Percentiles rank a stretch among this genome's conserved stretches.
Conservation (phyloP, 2,329 filamentous ascomycete genomes). For the Phialophora macrospora region DNA sequence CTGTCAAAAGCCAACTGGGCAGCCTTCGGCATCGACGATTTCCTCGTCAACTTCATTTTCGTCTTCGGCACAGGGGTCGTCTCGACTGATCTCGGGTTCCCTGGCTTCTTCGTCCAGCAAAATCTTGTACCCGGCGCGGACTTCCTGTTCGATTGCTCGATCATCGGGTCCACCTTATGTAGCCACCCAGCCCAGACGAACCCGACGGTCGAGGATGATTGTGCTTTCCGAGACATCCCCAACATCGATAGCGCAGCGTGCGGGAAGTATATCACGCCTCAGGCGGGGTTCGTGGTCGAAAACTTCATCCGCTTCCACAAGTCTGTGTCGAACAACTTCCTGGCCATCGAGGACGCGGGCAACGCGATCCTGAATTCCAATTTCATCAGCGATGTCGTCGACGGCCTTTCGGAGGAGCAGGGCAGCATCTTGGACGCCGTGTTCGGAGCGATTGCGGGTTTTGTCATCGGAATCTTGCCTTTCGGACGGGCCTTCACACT, state of each 20-base stretch:
- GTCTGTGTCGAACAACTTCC: slow-evolving; percentile 11
- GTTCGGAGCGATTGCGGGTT: slow-evolving; percentile 1
- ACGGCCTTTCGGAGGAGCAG: slow-evolving; percentile 1
- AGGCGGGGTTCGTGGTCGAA: slow-evolving; percentile 19
- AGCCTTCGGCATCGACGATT: slow-evolving; percentile 14
- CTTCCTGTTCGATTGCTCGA: too few relatives aligned
- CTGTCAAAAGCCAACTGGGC: slow-evolving; percentile 12
- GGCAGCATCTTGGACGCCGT: slow-evolving; percentile 4
- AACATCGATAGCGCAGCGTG: background rate
- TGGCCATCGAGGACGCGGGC: slow-evolving; percentile 16
- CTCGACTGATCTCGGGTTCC: slow-evolving; percentile 1
- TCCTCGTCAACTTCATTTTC: slow-evolving; percentile 13
- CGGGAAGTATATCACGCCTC: slow-evolving; percentile 8
- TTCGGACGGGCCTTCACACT: slow-evolving; percentile 1
- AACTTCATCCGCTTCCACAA: slow-evolving; percentile 19
- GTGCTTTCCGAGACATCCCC: slow-evolving; percentile 9
- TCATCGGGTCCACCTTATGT: background rate
- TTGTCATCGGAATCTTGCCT: slow-evolving; percentile 1
- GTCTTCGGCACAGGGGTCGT: background rate
- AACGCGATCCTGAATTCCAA: slow-evolving; percentile 4
- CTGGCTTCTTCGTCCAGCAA: slow-evolving; percentile 16
- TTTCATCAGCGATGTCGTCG: slow-evolving; percentile 15
- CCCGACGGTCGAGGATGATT: slow-evolving; percentile 1
- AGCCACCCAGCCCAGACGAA: background rate
- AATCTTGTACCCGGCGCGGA: background rate